phyloP scores from a whole-genome alignment of 352 stramenopile genomes.

The Discostella stelligera region DNA sequence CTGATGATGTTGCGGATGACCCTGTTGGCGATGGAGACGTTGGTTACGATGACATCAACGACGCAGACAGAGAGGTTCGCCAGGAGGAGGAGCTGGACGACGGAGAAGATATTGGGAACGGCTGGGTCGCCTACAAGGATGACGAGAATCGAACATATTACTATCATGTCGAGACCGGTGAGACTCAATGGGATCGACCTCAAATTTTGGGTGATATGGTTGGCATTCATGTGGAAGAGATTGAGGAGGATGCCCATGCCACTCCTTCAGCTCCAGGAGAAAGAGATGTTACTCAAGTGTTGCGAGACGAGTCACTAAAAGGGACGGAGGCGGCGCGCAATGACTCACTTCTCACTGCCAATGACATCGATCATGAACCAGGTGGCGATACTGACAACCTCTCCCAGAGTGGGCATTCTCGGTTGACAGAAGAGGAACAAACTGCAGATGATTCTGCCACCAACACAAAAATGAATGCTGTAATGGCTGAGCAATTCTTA shows the following conservation, averaged over 20 bases:
- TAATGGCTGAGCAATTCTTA: conserved; percentile 44
- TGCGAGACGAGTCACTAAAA: neutral
- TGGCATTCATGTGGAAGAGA: conserved; percentile 7
- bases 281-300: neutral
- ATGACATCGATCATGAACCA: neutral
- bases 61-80: neutral
- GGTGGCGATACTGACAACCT: neutral
- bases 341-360: neutral
- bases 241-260: conserved; percentile 10
- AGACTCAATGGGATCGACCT: conserved; percentile 81
- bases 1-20: no score
- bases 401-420: neutral
- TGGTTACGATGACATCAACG: no score
- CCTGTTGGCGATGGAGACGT: no score
- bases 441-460: conserved; percentile 6
- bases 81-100: conserved; percentile 11
- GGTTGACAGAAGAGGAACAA: neutral
- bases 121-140: conserved; percentile 68
- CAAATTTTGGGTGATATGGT: conserved; percentile 18
- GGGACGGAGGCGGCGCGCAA: neutral
- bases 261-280: neutral
- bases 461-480: conserved; percentile 13
- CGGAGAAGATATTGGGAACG: conserved; percentile 29
- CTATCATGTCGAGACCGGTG: conserved; percentile 69
- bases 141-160: conserved; percentile 78